Conservation (phyloP, 768 basidiomycete species). For the Termitomyces sp. region DNA sequence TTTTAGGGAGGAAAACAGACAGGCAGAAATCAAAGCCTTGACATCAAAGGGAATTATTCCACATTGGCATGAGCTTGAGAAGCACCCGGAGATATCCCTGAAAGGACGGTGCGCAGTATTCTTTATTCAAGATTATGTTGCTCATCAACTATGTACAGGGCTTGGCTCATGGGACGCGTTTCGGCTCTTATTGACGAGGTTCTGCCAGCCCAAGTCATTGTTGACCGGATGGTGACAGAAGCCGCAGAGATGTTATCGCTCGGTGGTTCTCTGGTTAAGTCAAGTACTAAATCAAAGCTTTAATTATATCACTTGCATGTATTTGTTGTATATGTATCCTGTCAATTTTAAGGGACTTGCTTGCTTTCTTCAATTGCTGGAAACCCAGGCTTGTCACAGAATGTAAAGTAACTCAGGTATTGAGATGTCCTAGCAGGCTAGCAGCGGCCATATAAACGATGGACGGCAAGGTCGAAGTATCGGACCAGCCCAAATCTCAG, state of each 20-base stretch:
- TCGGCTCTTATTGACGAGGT: constrained; percentile 70
- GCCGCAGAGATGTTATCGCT: constrained; percentile 30
- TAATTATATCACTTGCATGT: constrained; percentile 18
- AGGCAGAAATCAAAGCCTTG: constrained; percentile 77
- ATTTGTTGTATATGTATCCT: not conserved
- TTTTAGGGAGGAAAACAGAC: constrained; percentile 68
- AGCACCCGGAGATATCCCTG: constrained; percentile 76
- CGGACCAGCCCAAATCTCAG: not conserved
- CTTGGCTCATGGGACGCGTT: constrained; percentile 86
- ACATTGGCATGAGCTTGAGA: constrained; percentile 60
- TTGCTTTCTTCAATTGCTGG: not conserved
- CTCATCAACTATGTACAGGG: constrained; percentile 10
- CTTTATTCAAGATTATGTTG: not conserved
- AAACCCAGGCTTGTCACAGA: not conserved
- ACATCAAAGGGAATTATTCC: constrained; percentile 84
- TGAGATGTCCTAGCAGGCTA: not conserved
- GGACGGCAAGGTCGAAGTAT: not conserved
- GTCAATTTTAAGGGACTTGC: not conserved
- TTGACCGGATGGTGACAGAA: constrained; percentile 66
- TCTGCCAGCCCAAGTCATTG: constrained; percentile 76
- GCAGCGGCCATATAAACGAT: not conserved
- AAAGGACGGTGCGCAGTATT: constrained; percentile 34
- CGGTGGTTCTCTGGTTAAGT: constrained; percentile 32
- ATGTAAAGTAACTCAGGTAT: not conserved
- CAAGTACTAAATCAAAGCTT: constrained; percentile 43